Conservation (phyloP, 495 filamentous ascomycete species). For the Aspergillus egyptiacus region DNA sequence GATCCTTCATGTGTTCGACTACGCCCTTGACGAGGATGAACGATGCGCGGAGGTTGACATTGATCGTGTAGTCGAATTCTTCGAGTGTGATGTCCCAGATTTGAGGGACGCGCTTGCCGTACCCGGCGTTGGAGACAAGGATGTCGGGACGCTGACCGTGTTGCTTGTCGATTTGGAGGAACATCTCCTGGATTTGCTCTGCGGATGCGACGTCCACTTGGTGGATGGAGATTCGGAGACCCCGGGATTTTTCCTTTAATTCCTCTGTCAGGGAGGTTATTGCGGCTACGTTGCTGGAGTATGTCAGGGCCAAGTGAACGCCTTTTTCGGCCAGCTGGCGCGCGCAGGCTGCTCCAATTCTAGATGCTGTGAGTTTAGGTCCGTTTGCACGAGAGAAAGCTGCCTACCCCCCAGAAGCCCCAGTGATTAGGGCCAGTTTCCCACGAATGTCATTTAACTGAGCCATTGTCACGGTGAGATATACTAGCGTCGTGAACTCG, state of each 20-base stretch:
- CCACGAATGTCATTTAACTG: slow-evolving; percentile 48
- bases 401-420: slow-evolving; percentile 58
- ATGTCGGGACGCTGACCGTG: slow-evolving; percentile 57
- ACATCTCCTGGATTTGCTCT: slow-evolving; percentile 47
- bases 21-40: slow-evolving; percentile 62
- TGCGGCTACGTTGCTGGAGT: slow-evolving; percentile 44
- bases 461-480: background rate
- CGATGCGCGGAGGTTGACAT: slow-evolving; percentile 58
- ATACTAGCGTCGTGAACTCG: background rate
- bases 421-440: slow-evolving; percentile 58
- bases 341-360: slow-evolving; percentile 58
- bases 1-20: slow-evolving; percentile 57
- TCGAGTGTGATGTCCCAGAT: slow-evolving; percentile 51
- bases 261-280: slow-evolving; percentile 42
- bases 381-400: no score
- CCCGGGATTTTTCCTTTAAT: slow-evolving; percentile 26
- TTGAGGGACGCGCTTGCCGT: slow-evolving; percentile 44
- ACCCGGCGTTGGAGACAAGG: slow-evolving; percentile 53
- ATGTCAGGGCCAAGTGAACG: slow-evolving; percentile 56
- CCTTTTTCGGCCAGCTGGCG: slow-evolving; percentile 48
- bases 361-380: no score
- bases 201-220: slow-evolving; percentile 50
- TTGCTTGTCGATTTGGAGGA: slow-evolving; percentile 43
- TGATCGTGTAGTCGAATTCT: slow-evolving; percentile 62
- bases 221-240: slow-evolving; percentile 48